Percentiles rank a stretch among this genome's conserved stretches.
Evolutionary conservation across 352 stramenopile species (phyloP).

Genomic region (Stephanocyclus meneghinianus): DNA sequence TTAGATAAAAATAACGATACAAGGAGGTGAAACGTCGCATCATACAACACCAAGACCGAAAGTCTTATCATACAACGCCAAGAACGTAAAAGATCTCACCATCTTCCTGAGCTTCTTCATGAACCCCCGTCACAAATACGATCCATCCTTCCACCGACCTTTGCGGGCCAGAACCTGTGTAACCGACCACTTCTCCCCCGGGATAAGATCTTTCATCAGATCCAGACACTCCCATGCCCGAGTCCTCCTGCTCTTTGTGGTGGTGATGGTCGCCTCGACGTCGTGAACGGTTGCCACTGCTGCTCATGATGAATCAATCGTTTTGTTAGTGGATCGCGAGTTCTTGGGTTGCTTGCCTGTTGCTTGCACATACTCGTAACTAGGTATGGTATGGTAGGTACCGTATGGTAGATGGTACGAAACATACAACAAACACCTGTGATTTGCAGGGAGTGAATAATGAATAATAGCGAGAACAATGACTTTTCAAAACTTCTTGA

Average conservation of each 20-base stretch:
- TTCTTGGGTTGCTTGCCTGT: too few species aligned
- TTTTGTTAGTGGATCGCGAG: too few species aligned
- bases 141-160: conserved; percentile 92
- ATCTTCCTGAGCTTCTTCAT: conserved; percentile 95
- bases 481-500: too few species aligned
- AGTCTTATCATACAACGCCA: neutral
- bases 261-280: conserved; percentile 4
- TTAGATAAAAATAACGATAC: neutral
- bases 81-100: conserved; percentile 1
- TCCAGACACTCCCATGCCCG: neutral
- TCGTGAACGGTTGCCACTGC: conserved; percentile 9
- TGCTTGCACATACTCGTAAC: too few species aligned
- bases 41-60: neutral
- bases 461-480: too few species aligned
- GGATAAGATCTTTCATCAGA: neutral
- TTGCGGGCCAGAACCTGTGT: conserved; percentile 36
- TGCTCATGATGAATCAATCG: conserved; percentile 2
- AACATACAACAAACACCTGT: too few species aligned
- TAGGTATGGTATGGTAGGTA: too few species aligned
- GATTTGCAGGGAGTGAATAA: too few species aligned
- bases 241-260: neutral
- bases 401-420: too few species aligned
- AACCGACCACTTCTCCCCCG: neutral
- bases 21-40: neutral
- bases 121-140: conserved; percentile 91